These are phyloP conservation scores for Dorcoceras hygrometricum DNA, from an alignment of 257 asterid genomes.

Conservation along the genomic window DNA sequence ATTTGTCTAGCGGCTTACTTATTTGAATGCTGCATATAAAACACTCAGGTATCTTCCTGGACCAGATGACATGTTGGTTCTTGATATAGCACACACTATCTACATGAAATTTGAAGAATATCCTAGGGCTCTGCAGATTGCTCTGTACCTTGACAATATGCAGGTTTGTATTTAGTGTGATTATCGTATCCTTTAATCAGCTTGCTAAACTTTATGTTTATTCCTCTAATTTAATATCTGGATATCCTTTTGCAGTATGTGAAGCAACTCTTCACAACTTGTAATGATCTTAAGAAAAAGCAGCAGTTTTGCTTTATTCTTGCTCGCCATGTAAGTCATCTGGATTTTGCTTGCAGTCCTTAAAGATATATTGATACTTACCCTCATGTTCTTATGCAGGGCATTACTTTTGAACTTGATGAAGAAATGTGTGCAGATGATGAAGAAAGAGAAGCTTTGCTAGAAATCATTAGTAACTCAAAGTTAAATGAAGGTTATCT, in stretches of 20 bases:
- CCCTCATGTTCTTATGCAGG: slow-evolving; percentile 42
- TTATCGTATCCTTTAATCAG: slow-evolving; percentile 12
- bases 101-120: slow-evolving; percentile 82
- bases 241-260: slow-evolving; percentile 63
- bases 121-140: slow-evolving; percentile 79
- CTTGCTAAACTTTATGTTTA: slow-evolving; percentile 8
- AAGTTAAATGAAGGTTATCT: slow-evolving; percentile 92
- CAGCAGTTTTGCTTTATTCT: slow-evolving; percentile 81
- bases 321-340: slow-evolving; percentile 82
- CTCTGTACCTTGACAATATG: slow-evolving; percentile 70
- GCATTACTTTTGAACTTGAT: slow-evolving; percentile 68
- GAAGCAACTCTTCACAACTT: slow-evolving; percentile 56
- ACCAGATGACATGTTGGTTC: slow-evolving; percentile 78
- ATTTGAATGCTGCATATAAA: slow-evolving; percentile 19
- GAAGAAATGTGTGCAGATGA: slow-evolving; percentile 52
- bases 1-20: slow-evolving; percentile 16
- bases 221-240: slow-evolving; percentile 14
- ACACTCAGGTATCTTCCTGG: slow-evolving; percentile 80
- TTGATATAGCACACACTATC: slow-evolving; percentile 74
- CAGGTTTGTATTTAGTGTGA: slow-evolving; percentile 47
- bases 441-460: slow-evolving; percentile 75
- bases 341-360: slow-evolving; percentile 15
- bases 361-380: slow-evolving; percentile 10
- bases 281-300: slow-evolving; percentile 55
- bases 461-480: slow-evolving; percentile 66